These are phyloP conservation scores for Psilocybe sp. DNA, from an alignment of 768 basidiomycete genomes.

Conservation along the genomic window DNA sequence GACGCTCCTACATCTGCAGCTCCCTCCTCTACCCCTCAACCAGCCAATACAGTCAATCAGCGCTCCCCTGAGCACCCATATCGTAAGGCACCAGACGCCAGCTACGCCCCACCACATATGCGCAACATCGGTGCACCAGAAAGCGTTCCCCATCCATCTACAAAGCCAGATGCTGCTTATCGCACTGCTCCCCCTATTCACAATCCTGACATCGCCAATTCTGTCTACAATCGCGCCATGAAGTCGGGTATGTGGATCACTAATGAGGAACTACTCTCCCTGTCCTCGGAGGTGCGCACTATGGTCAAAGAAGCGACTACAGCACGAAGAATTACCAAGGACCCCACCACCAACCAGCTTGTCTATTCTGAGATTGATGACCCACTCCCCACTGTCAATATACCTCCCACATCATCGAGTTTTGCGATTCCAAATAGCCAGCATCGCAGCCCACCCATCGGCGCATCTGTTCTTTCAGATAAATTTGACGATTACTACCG, in stretches of 20 bases:
- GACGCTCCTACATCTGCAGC: background rate
- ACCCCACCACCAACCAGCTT: background rate
- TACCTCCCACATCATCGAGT: background rate
- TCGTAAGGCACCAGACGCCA: background rate
- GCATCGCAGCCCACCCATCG: conserved; percentile 5
- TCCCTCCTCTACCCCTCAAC: background rate
- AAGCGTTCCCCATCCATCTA: conserved; percentile 1
- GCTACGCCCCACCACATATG: background rate
- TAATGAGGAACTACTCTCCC: conserved; percentile 12
- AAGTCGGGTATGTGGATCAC: conserved; percentile 9
- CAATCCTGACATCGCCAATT: conserved; percentile 10
- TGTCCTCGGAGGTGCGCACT: conserved; percentile 13
- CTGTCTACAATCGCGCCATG: conserved; percentile 11
- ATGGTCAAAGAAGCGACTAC: conserved; percentile 14
- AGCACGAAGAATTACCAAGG: conserved; percentile 1
- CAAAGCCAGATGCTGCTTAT: conserved; percentile 10
- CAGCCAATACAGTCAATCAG: background rate
- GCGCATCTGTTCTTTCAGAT: conserved; percentile 3
- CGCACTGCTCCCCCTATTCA: conserved; percentile 11
- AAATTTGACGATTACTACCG: conserved; percentile 7
- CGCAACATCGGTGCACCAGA: background rate
- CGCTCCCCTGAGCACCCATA: background rate
- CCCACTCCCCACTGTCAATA: background rate
- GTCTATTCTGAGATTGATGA: background rate
- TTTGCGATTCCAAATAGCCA: background rate